Evolutionary conservation across 2,329 filamentous ascomycete genomes (phyloP).

Genomic region (Catunica adiposa): DNA sequence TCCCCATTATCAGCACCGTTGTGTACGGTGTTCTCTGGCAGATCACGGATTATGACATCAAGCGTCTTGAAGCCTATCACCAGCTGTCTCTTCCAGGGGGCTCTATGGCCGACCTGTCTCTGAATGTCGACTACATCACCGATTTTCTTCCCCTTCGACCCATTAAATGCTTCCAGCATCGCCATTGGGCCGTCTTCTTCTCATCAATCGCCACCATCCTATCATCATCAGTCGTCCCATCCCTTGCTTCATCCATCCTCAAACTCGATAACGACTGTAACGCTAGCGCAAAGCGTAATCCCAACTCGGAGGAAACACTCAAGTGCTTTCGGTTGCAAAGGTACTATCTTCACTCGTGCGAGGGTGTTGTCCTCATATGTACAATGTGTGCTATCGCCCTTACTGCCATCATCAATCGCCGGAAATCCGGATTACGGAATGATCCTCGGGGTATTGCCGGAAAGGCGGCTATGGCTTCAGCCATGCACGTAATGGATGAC

Average conservation of each 20-base stretch:
- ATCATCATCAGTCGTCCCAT: slow-evolving; percentile 52
- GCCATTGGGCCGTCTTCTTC: slow-evolving; percentile 51
- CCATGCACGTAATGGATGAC: slow-evolving; percentile 55
- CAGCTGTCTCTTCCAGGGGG: slow-evolving; percentile 45
- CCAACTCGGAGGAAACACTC: slow-evolving; percentile 23
- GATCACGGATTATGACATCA: slow-evolving; percentile 48
- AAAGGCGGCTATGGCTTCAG: slow-evolving; percentile 58
- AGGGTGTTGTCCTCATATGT: slow-evolving; percentile 37
- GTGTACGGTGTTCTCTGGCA: slow-evolving; percentile 50
- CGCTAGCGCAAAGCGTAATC: not conserved
- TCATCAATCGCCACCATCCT: slow-evolving; percentile 49
- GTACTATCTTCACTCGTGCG: slow-evolving; percentile 45
- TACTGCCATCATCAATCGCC: slow-evolving; percentile 41
- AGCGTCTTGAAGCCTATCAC: slow-evolving; percentile 49
- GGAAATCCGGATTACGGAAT: slow-evolving; percentile 48
- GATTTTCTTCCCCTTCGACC: slow-evolving; percentile 50
- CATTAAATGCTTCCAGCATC: slow-evolving; percentile 41
- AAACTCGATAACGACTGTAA: not conserved
- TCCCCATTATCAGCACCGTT: slow-evolving; percentile 44
- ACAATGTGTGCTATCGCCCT: slow-evolving; percentile 41
- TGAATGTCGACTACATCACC: slow-evolving; percentile 61
- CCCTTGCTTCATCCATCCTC: slow-evolving; percentile 40
- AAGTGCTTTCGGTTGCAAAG: slow-evolving; percentile 42
- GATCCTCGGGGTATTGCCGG: slow-evolving; percentile 60
- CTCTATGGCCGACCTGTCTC: slow-evolving; percentile 45